Base-by-base conservation (phyloP, 177 flowering plant species). In the Vitis hybrid region DNA sequence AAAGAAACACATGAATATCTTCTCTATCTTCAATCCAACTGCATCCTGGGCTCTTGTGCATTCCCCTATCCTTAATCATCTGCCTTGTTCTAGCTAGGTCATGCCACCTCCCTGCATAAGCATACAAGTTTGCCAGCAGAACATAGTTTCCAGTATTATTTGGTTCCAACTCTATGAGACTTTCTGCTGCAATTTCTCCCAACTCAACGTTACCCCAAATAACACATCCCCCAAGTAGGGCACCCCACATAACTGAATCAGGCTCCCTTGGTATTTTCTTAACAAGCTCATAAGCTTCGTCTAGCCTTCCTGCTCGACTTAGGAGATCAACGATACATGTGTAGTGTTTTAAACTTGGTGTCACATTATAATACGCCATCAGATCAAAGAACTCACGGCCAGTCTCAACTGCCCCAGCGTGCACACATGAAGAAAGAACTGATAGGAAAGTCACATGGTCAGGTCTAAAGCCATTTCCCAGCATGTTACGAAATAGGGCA, bases 11-110 rank as follows among this genome's bases (percentile, higher is more conserved):
- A 76, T 87, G 94, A 64, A 82, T 63, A 65, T 78, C 83, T 66
- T 79, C 75, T 68, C 68, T 85, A 63, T 78, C 87, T 70, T 87
- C 94, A 62, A 91, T 85, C 91, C 93, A 88, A 76, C 97, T 90
- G 75, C 90, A 89, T 61, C 97, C 97, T 2, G 94, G 91, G 71
- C 58, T 82, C 78, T 91, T 91, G 4, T 77, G 83, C 84, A 91
- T 77, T 70, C 86, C 75, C 52, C 54, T 76, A 63, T 85, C 82
- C 67, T 81, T 87, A 64, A 89, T 85, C 14, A 49, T 55, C 70
- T 77, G 78, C 75, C 97, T 82, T 58, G 75, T 83, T 74, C 72
- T 80, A 15, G 83, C 83, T 19, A 85, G 76, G 68, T 89, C 90
- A 57, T 52, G 50, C 94, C 94, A 91, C 77, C 80, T 85, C 54